These are phyloP conservation scores for Dipteronia sinensis DNA, from an alignment of 345 rosid genomes.

Conservation along the genomic window DNA sequence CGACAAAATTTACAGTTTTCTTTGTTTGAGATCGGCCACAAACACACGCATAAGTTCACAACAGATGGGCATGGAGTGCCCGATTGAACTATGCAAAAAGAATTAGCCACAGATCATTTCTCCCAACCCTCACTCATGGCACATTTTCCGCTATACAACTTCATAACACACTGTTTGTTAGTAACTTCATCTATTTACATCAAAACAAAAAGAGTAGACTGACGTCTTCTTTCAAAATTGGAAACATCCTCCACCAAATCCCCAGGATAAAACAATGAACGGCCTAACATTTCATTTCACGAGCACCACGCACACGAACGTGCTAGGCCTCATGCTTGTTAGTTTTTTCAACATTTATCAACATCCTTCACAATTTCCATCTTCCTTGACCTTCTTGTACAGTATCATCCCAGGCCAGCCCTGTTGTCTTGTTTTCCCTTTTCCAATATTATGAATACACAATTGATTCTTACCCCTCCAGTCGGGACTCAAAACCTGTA, in stretches of 20 bases:
- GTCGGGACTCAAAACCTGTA: constrained; percentile 22
- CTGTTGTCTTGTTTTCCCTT: constrained; percentile 24
- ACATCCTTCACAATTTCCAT: neutral
- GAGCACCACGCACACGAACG: neutral
- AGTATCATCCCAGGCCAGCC: constrained; percentile 33
- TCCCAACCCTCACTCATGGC: constrained; percentile 14
- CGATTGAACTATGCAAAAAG: constrained; percentile 25
- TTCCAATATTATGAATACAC: constrained; percentile 15
- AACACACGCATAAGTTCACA: neutral
- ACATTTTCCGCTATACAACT: constrained; percentile 40
- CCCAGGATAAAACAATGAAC: constrained; percentile 28
- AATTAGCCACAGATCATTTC: constrained; percentile 31
- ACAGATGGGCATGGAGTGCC: constrained; percentile 20
- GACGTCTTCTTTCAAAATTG: constrained; percentile 21
- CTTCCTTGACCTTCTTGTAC: neutral
- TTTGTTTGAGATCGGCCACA: neutral
- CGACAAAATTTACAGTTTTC: no score
- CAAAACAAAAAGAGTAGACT: constrained; percentile 10
- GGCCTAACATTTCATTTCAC: constrained; percentile 20
- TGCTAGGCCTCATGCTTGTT: constrained; percentile 10
- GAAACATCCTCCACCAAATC: constrained; percentile 22
- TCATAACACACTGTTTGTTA: constrained; percentile 26
- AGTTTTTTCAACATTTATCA: constrained; percentile 9
- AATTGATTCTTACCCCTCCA: constrained; percentile 5
- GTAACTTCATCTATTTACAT: constrained; percentile 43